Conservation (phyloP, 768 basidiomycete genomes). For the Mrakia blollopis region DNA sequence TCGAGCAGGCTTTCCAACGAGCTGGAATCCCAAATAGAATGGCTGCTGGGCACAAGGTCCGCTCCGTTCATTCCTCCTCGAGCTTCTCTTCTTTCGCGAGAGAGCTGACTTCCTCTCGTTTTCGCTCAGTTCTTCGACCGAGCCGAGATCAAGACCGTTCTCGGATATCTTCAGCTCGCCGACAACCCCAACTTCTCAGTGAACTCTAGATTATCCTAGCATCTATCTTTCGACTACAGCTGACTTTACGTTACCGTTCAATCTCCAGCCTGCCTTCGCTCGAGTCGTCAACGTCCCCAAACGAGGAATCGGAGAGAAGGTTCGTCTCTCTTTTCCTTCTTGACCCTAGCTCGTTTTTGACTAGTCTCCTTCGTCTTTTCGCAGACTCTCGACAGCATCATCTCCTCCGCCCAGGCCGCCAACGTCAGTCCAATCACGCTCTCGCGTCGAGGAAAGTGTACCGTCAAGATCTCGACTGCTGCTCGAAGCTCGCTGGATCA, state of each 20-base stretch:
- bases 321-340: constrained; percentile 37
- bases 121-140: constrained; percentile 13
- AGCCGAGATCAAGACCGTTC: constrained; percentile 41
- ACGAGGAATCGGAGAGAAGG: constrained; percentile 74
- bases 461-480: constrained; percentile 1
- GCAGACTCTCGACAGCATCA: constrained; percentile 18
- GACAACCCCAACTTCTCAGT: constrained; percentile 54
- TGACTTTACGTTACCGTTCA: constrained; percentile 44
- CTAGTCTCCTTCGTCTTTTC: no score
- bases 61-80: not conserved
- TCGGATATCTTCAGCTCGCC: constrained; percentile 74
- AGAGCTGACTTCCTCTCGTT: not conserved
- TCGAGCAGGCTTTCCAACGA: constrained; percentile 71
- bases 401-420: not conserved
- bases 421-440: constrained; percentile 1
- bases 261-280: constrained; percentile 59
- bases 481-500: constrained; percentile 8
- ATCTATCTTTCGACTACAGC: not conserved
- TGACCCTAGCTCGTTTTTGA: not conserved
- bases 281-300: constrained; percentile 69
- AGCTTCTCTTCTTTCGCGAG: no score
- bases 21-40: constrained; percentile 72
- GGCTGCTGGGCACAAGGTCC: constrained; percentile 58
- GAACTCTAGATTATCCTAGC: not conserved
- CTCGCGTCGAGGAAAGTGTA: constrained; percentile 11